These are phyloP conservation scores for Sporothrix dimorphospora DNA, from an alignment of 2,329 filamentous ascomycete species.

Conservation along the genomic window DNA sequence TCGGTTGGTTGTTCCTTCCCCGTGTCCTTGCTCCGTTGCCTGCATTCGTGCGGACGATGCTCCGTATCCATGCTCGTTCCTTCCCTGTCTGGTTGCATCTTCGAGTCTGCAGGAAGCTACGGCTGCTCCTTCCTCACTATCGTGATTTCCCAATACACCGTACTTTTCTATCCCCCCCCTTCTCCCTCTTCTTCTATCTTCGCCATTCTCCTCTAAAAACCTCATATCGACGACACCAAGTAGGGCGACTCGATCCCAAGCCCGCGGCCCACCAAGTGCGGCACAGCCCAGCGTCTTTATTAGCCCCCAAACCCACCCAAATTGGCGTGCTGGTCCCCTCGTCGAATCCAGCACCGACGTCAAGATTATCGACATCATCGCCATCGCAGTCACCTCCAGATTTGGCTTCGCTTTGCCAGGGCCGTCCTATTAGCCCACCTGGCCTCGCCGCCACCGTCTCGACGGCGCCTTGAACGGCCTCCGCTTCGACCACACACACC, in stretches of 20 bases:
- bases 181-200: background rate
- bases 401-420: background rate
- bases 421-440: background rate
- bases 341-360: background rate
- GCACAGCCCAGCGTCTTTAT: slow-evolving; percentile 3
- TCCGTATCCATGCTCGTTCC: background rate
- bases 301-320: background rate
- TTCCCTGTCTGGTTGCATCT: background rate
- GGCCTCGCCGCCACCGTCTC: background rate
- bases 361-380: background rate
- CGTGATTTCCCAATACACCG: background rate
- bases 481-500: background rate
- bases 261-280: slow-evolving; percentile 13
- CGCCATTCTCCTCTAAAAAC: too few relatives aligned
- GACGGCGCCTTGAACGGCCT: background rate
- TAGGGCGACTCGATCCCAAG: background rate
- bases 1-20: slow-evolving; percentile 8
- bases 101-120: background rate
- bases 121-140: background rate
- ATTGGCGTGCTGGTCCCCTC: background rate
- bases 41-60: background rate
- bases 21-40: slow-evolving; percentile 3
- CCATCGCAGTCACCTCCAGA: background rate
- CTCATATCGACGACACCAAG: background rate
- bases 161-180: background rate